Conservation (phyloP, 75 land plant species). For the Selaginella moellendorffii region DNA sequence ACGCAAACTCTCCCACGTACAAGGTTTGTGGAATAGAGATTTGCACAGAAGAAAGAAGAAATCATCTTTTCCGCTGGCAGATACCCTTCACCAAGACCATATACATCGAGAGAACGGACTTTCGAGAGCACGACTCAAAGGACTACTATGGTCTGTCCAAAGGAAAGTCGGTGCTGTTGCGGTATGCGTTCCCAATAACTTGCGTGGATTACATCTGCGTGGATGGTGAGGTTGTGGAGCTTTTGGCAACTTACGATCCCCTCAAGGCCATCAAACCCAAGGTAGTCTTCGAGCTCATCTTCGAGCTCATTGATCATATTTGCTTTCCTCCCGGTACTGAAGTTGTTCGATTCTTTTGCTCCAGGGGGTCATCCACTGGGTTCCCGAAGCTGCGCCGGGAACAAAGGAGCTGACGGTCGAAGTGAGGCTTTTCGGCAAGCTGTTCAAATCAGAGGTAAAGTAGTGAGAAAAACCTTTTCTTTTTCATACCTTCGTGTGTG, state of each 20-base stretch:
- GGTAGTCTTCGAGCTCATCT: slow-evolving; percentile 25
- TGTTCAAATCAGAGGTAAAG: slow-evolving; percentile 94
- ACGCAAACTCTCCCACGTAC: too few relatives aligned
- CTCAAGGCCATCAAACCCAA: slow-evolving; percentile 72
- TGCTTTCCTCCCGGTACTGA: too few relatives aligned
- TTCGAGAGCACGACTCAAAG: slow-evolving; percentile 86
- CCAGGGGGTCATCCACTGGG: slow-evolving; percentile 96
- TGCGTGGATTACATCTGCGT: slow-evolving; percentile 73
- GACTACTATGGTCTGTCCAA: slow-evolving; percentile 96
- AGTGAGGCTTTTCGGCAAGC: slow-evolving; percentile 74
- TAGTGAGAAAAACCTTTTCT: too few relatives aligned
- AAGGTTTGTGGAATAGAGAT: too few relatives aligned
- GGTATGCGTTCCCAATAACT: slow-evolving; percentile 94
- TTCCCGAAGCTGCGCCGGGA: slow-evolving; percentile 67
- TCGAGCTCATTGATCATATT: too few relatives aligned
- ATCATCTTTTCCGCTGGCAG: too few relatives aligned
- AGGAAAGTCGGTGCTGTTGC: slow-evolving; percentile 81
- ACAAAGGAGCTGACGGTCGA: slow-evolving; percentile 69
- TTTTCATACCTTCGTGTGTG: too few relatives aligned
- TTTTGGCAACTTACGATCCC: slow-evolving; percentile 79
- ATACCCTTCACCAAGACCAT: slow-evolving; percentile 77
- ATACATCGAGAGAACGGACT: slow-evolving; percentile 82
- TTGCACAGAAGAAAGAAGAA: too few relatives aligned
- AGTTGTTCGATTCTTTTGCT: too few relatives aligned
- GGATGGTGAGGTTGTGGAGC: slow-evolving; percentile 63